phyloP scores from a whole-genome alignment of 2,329 filamentous ascomycete species.

The Paecilomyces formosus region DNA sequence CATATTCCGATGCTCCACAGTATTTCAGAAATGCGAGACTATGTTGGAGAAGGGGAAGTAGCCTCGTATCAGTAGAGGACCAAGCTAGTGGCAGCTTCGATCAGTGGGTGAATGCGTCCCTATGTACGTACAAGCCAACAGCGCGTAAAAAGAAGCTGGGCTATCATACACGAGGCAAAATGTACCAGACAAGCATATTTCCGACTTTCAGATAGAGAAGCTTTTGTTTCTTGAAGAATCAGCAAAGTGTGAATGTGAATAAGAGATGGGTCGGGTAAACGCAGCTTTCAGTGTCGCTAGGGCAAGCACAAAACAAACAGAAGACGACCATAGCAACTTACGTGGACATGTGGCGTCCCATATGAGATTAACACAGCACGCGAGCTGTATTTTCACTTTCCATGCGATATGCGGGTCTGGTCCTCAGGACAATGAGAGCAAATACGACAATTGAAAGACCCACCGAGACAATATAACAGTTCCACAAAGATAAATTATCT shows the following conservation, averaged over 20 bases:
- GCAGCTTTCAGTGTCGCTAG: neutral
- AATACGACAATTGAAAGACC: neutral
- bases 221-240: neutral
- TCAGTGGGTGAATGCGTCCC: neutral
- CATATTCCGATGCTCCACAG: no score
- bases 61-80: neutral
- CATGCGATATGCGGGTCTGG: neutral
- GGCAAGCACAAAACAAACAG: neutral
- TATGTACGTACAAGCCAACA: neutral
- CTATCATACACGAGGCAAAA: neutral
- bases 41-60: neutral
- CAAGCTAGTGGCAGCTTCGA: neutral
- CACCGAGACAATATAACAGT: neutral
- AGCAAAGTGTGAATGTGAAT: neutral
- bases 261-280: neutral
- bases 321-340: neutral
- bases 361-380: neutral
- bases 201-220: neutral
- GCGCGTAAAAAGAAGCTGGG: neutral
- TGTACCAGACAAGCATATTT: neutral
- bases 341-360: neutral
- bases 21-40: neutral
- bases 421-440: neutral
- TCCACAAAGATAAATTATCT: neutral
- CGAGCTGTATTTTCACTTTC: neutral